Evolutionary conservation across 2,329 filamentous ascomycete genomes (phyloP).

Genomic region (Metarhizium album): DNA sequence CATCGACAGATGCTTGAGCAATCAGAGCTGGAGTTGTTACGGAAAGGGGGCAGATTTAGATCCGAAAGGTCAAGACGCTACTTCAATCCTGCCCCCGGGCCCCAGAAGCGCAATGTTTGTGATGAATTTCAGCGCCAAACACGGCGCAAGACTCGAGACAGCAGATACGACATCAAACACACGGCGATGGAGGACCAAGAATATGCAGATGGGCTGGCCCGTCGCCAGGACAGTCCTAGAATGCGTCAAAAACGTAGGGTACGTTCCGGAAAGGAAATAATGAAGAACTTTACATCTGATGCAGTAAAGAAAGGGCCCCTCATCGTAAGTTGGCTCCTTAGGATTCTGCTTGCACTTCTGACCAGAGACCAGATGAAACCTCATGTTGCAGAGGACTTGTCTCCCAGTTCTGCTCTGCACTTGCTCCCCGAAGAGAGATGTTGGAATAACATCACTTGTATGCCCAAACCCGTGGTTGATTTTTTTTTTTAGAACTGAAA

Average conservation of each 20-base stretch:
- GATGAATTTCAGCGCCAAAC: conserved; percentile 7
- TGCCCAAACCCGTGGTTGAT: not conserved
- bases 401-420: no score
- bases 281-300: conserved; percentile 43
- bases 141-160: conserved; percentile 10
- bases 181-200: not conserved
- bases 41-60: not conserved
- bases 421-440: not conserved
- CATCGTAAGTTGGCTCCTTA: conserved; percentile 1
- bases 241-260: conserved; percentile 15
- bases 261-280: conserved; percentile 33
- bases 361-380: conserved; percentile 3
- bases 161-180: conserved; percentile 8
- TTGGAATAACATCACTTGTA: not conserved
- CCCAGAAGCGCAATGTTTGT: not conserved
- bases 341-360: not conserved
- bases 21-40: not conserved
- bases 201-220: not conserved
- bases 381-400: not conserved
- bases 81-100: not conserved
- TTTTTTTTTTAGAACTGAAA: not conserved
- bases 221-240: not conserved
- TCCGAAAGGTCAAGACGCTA: not conserved
- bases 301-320: conserved; percentile 1
- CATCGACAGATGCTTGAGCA: not conserved